These are phyloP conservation scores for Penicillium herquei DNA, from an alignment of 495 filamentous ascomycete genomes.

Conservation along the genomic window DNA sequence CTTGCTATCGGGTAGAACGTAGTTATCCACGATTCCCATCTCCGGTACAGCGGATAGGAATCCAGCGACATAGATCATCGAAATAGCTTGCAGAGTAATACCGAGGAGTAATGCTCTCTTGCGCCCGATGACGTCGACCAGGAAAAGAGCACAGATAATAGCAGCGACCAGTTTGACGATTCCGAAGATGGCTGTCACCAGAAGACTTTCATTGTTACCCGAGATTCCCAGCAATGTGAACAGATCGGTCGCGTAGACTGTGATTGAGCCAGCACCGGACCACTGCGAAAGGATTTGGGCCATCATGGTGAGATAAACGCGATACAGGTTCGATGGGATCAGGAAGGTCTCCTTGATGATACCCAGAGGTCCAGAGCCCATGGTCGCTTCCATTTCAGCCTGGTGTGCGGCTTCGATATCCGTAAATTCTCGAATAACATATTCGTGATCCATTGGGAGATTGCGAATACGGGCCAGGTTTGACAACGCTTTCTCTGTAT, in stretches of 20 bases:
- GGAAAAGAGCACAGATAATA: constrained; percentile 64
- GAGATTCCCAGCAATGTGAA: constrained; percentile 64
- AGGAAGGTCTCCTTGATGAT: constrained; percentile 60
- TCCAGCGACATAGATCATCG: constrained; percentile 67
- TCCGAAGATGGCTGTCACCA: constrained; percentile 69
- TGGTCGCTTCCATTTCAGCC: constrained; percentile 64
- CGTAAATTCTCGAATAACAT: constrained; percentile 57
- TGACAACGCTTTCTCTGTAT: constrained; percentile 51
- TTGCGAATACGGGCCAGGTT: constrained; percentile 39
- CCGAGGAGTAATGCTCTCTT: constrained; percentile 66
- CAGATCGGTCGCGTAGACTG: constrained; percentile 63
- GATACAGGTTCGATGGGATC: constrained; percentile 60
- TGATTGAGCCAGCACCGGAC: constrained; percentile 69
- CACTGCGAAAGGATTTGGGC: constrained; percentile 64
- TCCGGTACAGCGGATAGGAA: constrained; percentile 58
- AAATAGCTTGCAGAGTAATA: constrained; percentile 59
- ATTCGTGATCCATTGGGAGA: constrained; percentile 43
- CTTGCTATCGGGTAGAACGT: constrained; percentile 28
- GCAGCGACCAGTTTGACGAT: constrained; percentile 66
- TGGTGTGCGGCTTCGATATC: constrained; percentile 65
- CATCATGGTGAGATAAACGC: constrained; percentile 56
- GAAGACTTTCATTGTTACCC: constrained; percentile 58
- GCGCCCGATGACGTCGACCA: constrained; percentile 72
- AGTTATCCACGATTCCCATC: constrained; percentile 36
- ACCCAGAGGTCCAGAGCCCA: constrained; percentile 52